Conservation (phyloP, 2,329 filamentous ascomycete genomes). For the Fusarium papillatum region DNA sequence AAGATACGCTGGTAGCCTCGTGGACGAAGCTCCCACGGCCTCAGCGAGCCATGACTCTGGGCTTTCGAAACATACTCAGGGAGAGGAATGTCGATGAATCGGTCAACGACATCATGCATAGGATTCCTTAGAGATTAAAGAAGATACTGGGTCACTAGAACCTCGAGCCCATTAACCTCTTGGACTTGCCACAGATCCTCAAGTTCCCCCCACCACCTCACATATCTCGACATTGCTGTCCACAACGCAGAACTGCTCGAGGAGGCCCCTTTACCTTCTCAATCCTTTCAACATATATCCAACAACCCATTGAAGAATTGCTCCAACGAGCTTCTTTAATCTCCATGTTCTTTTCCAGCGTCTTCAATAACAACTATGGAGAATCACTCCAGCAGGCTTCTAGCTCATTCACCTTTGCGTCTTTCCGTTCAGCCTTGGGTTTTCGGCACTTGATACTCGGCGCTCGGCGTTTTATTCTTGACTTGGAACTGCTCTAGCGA, state of each 20-base stretch:
- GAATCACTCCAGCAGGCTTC: too few species aligned
- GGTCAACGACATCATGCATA: fast-evolving
- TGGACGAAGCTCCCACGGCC: neutral
- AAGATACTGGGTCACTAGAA: neutral
- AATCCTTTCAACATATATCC: neutral
- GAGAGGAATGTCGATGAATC: neutral
- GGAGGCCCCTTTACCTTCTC: neutral
- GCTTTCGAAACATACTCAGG: neutral
- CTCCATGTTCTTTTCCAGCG: too few species aligned
- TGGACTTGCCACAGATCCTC: neutral
- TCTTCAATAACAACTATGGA: too few species aligned
- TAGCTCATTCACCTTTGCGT: too few species aligned
- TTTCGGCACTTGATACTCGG: too few species aligned
- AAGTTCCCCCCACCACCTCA: neutral
- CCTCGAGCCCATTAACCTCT: neutral
- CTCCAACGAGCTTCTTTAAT: too few species aligned
- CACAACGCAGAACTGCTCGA: neutral
- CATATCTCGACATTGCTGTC: neutral
- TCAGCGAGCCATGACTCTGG: neutral
- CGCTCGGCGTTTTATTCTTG: too few species aligned
- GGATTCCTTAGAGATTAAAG: neutral
- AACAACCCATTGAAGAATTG: too few species aligned
- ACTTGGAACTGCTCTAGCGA: too few species aligned
- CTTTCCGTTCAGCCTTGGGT: too few species aligned
- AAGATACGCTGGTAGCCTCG: neutral